Percentiles rank a stretch among this genome's conserved stretches.
Evolutionary conservation across 169 alveolate genomes (phyloP).

Genomic region (Blepharisma undulans): DNA sequence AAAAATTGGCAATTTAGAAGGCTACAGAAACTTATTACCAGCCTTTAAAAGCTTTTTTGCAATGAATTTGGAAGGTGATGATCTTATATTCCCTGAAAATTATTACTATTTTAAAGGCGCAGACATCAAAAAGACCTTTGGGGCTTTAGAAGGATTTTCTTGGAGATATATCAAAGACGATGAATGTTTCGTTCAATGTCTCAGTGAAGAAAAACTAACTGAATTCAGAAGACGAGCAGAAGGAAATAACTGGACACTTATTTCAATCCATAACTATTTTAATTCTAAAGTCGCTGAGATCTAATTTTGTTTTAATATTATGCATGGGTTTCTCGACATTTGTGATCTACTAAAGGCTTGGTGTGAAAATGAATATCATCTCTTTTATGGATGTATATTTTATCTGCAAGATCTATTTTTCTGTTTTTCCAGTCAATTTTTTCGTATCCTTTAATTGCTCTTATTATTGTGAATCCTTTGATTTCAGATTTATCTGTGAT

Average conservation of each 20-base stretch:
- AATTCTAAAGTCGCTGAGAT: neutral
- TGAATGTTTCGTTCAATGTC: neutral
- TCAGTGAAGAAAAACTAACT: neutral
- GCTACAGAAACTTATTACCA: neutral
- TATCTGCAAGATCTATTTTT: slow-evolving; percentile 28
- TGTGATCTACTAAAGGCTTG: neutral
- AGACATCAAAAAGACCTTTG: neutral
- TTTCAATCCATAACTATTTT: neutral
- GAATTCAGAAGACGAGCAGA: neutral
- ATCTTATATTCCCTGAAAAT: neutral
- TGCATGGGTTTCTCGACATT: neutral
- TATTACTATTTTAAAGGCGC: slow-evolving; percentile 3
- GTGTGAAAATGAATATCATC: neutral
- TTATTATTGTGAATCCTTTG: slow-evolving; percentile 38
- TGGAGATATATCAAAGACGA: slow-evolving; percentile 16
- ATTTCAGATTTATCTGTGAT: slow-evolving; percentile 37
- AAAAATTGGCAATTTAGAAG: neutral
- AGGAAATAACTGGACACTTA: neutral
- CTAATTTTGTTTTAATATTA: neutral
- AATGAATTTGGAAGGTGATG: neutral
- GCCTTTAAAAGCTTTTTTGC: slow-evolving; percentile 5
- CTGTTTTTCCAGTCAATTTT: slow-evolving; percentile 22
- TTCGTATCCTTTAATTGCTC: slow-evolving; percentile 12
- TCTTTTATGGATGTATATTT: slow-evolving; percentile 39
- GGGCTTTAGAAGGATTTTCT: slow-evolving; percentile 16